These are phyloP conservation scores for Septoria linicola DNA, from an alignment of 2,329 filamentous ascomycete genomes.

Conservation along the genomic window DNA sequence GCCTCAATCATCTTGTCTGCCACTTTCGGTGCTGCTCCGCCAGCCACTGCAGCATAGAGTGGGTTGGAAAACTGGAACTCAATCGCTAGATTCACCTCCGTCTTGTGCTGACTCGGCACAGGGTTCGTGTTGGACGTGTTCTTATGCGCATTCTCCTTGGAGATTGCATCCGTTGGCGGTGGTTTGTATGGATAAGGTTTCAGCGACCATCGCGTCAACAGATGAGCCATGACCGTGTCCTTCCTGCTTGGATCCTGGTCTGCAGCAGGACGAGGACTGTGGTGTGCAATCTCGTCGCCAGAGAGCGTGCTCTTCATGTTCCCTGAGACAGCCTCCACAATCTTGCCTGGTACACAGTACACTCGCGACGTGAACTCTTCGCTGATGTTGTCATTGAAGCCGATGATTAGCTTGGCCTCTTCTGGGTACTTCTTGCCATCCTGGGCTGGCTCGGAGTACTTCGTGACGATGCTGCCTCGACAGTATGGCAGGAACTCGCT, in stretches of 20 bases:
- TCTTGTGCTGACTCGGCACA: conserved; percentile 50
- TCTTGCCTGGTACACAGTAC: conserved; percentile 68
- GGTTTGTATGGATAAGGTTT: conserved; percentile 48
- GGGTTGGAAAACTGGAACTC: conserved; percentile 85
- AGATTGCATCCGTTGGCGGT: conserved; percentile 43
- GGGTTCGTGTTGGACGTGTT: conserved; percentile 45
- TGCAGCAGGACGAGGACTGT: conserved; percentile 39
- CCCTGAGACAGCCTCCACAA: conserved; percentile 77
- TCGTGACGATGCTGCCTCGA: conserved; percentile 71
- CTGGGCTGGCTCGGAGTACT: conserved; percentile 58
- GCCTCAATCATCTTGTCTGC: conserved; percentile 88
- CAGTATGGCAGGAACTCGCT: conserved; percentile 89
- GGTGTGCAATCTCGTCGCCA: conserved; percentile 43
- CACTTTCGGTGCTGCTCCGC: conserved; percentile 77
- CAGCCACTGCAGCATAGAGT: conserved; percentile 79
- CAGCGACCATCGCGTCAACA: conserved; percentile 70
- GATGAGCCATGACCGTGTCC: conserved; percentile 59
- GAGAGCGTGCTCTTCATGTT: conserved; percentile 49
- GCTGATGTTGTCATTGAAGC: conserved; percentile 76
- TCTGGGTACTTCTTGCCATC: conserved; percentile 62
- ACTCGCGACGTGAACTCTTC: conserved; percentile 81
- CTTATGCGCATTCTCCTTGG: conserved; percentile 28
- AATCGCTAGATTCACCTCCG: conserved; percentile 73
- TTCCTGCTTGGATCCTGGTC: conserved; percentile 40
- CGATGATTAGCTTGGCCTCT: conserved; percentile 75